phyloP scores from a whole-genome alignment of 1,284 basidiomycete species.

The Cutaneotrichosporon cavernicola region DNA sequence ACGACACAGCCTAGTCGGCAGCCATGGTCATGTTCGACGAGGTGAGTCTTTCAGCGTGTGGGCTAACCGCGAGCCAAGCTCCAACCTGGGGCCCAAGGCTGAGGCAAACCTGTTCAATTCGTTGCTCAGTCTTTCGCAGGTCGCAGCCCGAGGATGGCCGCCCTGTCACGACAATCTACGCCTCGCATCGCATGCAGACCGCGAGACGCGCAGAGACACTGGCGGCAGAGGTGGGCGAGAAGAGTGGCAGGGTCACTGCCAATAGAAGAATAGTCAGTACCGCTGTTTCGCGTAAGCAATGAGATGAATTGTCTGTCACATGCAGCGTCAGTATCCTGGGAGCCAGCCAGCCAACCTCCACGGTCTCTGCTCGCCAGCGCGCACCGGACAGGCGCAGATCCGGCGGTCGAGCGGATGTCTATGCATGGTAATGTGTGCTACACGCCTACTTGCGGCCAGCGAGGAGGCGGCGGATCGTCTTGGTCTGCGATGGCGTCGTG shows the following conservation, averaged over 20 bases:
- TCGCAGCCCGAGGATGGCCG: conserved; percentile 14
- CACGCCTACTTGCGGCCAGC: not conserved
- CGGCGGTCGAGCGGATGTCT: conserved; percentile 1
- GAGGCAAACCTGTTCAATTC: conserved; percentile 68
- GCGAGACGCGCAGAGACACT: conserved; percentile 21
- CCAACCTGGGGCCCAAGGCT: conserved; percentile 63
- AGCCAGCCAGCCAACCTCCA: too few relatives aligned
- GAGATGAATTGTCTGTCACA: not conserved
- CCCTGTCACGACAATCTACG: conserved; percentile 70
- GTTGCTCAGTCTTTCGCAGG: conserved; percentile 33
- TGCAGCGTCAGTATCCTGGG: too few relatives aligned
- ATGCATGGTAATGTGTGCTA: conserved; percentile 11
- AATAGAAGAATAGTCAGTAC: not conserved
- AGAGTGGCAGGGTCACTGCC: not conserved
- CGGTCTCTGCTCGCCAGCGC: too few relatives aligned
- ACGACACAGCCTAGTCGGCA: too few relatives aligned
- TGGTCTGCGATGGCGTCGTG: conserved; percentile 35
- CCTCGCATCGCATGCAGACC: conserved; percentile 67
- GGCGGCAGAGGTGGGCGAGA: not conserved
- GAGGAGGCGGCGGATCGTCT: conserved; percentile 8
- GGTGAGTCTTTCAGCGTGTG: conserved; percentile 58
- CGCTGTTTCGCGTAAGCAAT: not conserved
- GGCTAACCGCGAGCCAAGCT: not conserved
- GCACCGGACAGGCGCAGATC: too few relatives aligned
- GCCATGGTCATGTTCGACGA: conserved; percentile 72